Evolutionary conservation across 2,329 filamentous ascomycete genomes (phyloP).

Genomic region (Beauveria bassiana): DNA sequence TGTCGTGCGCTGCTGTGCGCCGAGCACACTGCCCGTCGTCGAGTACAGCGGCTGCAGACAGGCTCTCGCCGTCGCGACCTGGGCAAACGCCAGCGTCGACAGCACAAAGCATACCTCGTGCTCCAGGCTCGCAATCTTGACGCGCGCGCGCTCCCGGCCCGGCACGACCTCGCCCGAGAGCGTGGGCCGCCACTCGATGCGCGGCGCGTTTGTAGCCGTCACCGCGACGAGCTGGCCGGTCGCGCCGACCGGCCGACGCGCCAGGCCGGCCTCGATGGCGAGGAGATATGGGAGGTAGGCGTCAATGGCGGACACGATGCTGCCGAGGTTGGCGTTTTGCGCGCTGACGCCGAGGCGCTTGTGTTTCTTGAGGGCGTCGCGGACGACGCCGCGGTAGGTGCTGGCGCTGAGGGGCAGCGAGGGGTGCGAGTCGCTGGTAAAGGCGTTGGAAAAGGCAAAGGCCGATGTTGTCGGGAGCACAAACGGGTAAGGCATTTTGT

Average conservation of each 20-base stretch:
- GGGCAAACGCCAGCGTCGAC: conserved; percentile 66
- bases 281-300: conserved; percentile 80
- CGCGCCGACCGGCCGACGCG: conserved; percentile 29
- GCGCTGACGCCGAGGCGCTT: conserved; percentile 72
- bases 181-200: conserved; percentile 79
- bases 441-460: conserved; percentile 70
- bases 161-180: conserved; percentile 59
- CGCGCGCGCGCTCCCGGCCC: conserved; percentile 55
- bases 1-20: conserved; percentile 57
- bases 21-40: conserved; percentile 51
- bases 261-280: conserved; percentile 66
- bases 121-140: conserved; percentile 65
- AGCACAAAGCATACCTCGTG: conserved; percentile 78
- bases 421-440: conserved; percentile 76
- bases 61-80: conserved; percentile 64
- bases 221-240: conserved; percentile 55
- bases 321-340: conserved; percentile 62
- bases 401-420: conserved; percentile 78
- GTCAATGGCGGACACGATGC: conserved; percentile 61
- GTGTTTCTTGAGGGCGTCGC: conserved; percentile 78
- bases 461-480: conserved; percentile 81
- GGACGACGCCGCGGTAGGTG: conserved; percentile 74
- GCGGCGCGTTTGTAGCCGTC: conserved; percentile 46
- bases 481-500: conserved; percentile 79
- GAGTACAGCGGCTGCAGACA: conserved; percentile 68